A percentile compares a stretch with the other conserved stretches of the same genome.
These are phyloP conservation scores for Ogataea zsoltii DNA, from an alignment of 805 yeast genomes.

Conservation along the genomic window DNA sequence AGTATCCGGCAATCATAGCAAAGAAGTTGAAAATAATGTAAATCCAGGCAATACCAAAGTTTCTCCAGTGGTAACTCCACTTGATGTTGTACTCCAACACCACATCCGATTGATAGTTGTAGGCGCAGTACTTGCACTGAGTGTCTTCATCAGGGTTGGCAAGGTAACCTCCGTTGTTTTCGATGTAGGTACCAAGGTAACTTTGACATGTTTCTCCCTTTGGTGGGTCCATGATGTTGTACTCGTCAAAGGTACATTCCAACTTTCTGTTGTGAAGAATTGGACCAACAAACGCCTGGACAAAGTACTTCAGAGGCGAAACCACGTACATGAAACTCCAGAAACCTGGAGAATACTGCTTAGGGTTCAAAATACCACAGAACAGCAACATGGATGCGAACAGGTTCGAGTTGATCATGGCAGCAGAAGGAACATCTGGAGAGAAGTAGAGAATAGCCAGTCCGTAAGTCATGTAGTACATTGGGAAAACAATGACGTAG, in stretches of 20 bases:
- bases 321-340: constrained; percentile 48
- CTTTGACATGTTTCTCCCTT: constrained; percentile 50
- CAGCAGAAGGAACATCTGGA: constrained; percentile 45
- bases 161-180: constrained; percentile 47
- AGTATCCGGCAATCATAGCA: constrained; percentile 42
- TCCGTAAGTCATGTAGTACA: constrained; percentile 36
- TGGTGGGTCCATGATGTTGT: constrained; percentile 41
- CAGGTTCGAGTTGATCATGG: constrained; percentile 41
- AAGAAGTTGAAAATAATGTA: constrained; percentile 53
- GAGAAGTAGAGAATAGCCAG: constrained; percentile 43
- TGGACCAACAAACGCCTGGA: constrained; percentile 43
- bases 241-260: constrained; percentile 39
- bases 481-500: constrained; percentile 25
- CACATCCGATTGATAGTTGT: constrained; percentile 44
- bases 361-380: constrained; percentile 47
- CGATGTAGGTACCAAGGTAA: constrained; percentile 39
- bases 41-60: constrained; percentile 61
- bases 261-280: constrained; percentile 41
- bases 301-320: constrained; percentile 50
- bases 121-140: constrained; percentile 52
- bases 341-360: constrained; percentile 44
- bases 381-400: constrained; percentile 37
- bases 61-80: constrained; percentile 61
- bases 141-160: constrained; percentile 48
- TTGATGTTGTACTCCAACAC: constrained; percentile 43